Conservation (phyloP, 2,329 filamentous ascomycete genomes). For the Ilyonectria mors-panacis region DNA sequence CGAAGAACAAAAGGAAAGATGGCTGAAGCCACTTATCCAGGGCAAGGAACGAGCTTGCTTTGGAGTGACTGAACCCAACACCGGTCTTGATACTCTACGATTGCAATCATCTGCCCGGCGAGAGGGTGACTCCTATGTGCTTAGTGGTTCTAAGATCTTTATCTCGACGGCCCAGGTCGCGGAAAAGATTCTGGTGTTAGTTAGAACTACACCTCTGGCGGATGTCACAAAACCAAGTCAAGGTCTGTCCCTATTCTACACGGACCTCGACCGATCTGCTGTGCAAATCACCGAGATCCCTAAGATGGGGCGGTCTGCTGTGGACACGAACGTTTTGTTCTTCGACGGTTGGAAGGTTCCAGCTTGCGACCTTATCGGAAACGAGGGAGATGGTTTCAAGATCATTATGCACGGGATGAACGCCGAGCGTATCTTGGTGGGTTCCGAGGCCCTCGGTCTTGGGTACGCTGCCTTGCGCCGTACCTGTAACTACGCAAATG, state of each 20-base stretch:
- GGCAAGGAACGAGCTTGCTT: slow-evolving; percentile 32
- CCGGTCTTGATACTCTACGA: slow-evolving; percentile 50
- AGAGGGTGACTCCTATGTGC: slow-evolving; percentile 10
- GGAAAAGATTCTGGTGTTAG: slow-evolving; percentile 28
- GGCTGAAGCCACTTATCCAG: slow-evolving; percentile 19
- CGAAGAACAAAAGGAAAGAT: slow-evolving; percentile 22
- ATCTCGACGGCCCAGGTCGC: slow-evolving; percentile 32
- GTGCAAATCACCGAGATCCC: slow-evolving; percentile 28
- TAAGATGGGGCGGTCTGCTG: slow-evolving; percentile 29
- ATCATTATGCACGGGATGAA: slow-evolving; percentile 39
- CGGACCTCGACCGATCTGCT: slow-evolving; percentile 24
- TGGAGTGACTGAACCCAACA: slow-evolving; percentile 76
- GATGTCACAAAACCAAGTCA: slow-evolving; percentile 24
- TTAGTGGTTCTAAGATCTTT: slow-evolving; percentile 30
- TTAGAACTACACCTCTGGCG: slow-evolving; percentile 23
- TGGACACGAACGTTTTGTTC: slow-evolving; percentile 27
- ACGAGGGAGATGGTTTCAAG: slow-evolving; percentile 34
- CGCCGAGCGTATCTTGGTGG: slow-evolving; percentile 31
- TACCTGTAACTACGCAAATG: slow-evolving; percentile 28
- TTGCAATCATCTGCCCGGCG: slow-evolving; percentile 17
- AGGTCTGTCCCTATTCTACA: slow-evolving; percentile 30
- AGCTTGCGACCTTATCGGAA: slow-evolving; percentile 19
- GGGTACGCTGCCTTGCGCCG: slow-evolving; percentile 30
- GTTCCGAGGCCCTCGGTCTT: slow-evolving; percentile 24
- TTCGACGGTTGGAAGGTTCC: slow-evolving; percentile 32